Evolutionary conservation across 2,329 filamentous ascomycete species (phyloP), one percentile per base, ranked within the genome.

Genomic region (Dothistroma septosporum): DNA sequence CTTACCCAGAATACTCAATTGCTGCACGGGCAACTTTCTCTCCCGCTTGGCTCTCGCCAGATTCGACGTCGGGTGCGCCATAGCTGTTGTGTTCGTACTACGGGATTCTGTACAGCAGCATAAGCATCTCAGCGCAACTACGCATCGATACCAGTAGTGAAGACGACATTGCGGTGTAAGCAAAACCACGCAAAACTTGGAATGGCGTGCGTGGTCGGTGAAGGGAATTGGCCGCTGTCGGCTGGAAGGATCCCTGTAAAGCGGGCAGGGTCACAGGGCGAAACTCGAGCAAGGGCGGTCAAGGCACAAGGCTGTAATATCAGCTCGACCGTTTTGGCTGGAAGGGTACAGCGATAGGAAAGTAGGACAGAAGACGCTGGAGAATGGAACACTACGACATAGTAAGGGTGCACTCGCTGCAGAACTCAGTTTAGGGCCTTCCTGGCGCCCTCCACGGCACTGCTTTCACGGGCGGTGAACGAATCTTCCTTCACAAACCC

Each of bases 1-100:
- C 65, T 61, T 63, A 92, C 89, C 87, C 65, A 95, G 78, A 72
- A 95, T 92, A 48, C 86, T 78, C 71, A 95, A 80, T 78, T 95
- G 91, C 81, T 87, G 84, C 47, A 85, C 80, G 0, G 91, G 90
- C 80, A 94, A 81, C 79, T 86, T 89, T 24, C 72, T 66, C 64
- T 75, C 72, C 44, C 41, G 55, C 37, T 76, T 73, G 22, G 74
- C 75, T 24, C 71, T 74, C 32, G 69, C 72, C 3, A 79, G 41
- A 44, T 44, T 44, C 41, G 41, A 44, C 16, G 41, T 44, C 4
- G 41, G 14, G 9, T 14, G 4, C 16, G 14, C 14, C 41, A 44
- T 44, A 44, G 4, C 41, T 37, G 35, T 37, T 37, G 3, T 37
- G 35, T 37, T 11, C 11, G 11, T 11, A 11, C 35, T 37, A 37